phyloP scores from a whole-genome alignment of 1,284 basidiomycete species.

The Pulveroboletus sp. region DNA sequence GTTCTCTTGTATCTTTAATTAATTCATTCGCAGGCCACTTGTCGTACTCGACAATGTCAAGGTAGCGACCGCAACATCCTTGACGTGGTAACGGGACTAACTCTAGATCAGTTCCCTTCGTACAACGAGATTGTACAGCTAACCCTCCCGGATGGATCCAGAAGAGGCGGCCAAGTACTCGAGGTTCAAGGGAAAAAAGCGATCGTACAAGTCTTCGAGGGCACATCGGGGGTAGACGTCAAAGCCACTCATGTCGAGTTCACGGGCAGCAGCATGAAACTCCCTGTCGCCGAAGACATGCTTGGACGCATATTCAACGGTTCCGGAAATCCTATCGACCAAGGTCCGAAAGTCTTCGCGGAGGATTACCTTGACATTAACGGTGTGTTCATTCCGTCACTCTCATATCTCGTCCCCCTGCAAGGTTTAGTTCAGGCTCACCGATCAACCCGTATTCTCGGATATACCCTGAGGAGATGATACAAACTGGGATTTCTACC shows the following conservation, averaged over 20 bases:
- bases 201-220: constrained; percentile 99
- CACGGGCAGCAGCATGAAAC: constrained; percentile 97
- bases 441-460: constrained; percentile 99
- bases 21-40: constrained; percentile 63
- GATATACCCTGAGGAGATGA: constrained; percentile 99
- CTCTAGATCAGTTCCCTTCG: constrained; percentile 79
- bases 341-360: constrained; percentile 98
- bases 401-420: constrained; percentile 6
- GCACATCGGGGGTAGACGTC: constrained; percentile 97
- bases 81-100: constrained; percentile 17
- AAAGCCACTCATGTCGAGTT: constrained; percentile 98
- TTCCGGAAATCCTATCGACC: constrained; percentile 96
- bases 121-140: constrained; percentile 99
- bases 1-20: constrained; percentile 3
- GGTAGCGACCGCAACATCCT: constrained; percentile 45
- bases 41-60: constrained; percentile 99
- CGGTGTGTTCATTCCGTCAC: constrained; percentile 54
- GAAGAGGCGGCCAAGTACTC: constrained; percentile 95
- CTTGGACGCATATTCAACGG: constrained; percentile 99
- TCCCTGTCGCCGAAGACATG: constrained; percentile 99
- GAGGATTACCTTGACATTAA: constrained; percentile 99
- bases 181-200: constrained; percentile 99
- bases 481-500: constrained; percentile 99
- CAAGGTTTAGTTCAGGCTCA: constrained; percentile 64
- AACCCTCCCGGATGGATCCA: constrained; percentile 94